Conservation (phyloP, 164 flowering plant species). For the Cinnamomum chago region DNA sequence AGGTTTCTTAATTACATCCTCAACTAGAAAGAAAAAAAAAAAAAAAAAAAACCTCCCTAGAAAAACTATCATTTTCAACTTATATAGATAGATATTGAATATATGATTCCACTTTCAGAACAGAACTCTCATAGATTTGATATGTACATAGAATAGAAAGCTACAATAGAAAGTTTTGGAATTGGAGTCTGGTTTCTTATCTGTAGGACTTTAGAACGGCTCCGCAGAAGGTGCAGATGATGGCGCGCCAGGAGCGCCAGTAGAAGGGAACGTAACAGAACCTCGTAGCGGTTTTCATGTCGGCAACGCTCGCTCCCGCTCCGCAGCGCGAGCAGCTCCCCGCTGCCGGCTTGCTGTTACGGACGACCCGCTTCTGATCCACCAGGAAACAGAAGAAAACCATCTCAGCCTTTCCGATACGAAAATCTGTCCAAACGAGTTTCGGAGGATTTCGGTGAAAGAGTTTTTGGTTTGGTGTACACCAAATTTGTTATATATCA, state of each 20-base stretch:
- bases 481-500: too few relatives aligned
- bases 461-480: background rate
- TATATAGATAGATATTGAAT: background rate
- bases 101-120: background rate
- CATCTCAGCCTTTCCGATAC: constrained; percentile 25
- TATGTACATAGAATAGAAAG: background rate
- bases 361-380: constrained; percentile 56
- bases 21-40: too few relatives aligned
- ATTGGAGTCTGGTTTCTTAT: constrained; percentile 1
- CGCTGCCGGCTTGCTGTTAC: constrained; percentile 69
- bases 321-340: constrained; percentile 84
- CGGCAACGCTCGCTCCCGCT: constrained; percentile 74
- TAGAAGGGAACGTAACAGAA: constrained; percentile 71
- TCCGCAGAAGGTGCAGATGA: constrained; percentile 78
- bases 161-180: background rate
- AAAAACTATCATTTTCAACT: background rate
- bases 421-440: background rate
- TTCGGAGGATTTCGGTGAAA: background rate
- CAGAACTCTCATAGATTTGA: background rate
- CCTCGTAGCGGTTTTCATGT: constrained; percentile 70
- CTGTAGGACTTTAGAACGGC: constrained; percentile 59
- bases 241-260: constrained; percentile 70
- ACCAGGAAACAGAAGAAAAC: constrained; percentile 76
- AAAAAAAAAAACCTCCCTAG: background rate
- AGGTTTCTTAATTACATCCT: too few relatives aligned